Evolutionary conservation across 805 yeast species (phyloP), one percentile per base, ranked within the genome.

Genomic region (Zygosaccharomyces lentus): DNA sequence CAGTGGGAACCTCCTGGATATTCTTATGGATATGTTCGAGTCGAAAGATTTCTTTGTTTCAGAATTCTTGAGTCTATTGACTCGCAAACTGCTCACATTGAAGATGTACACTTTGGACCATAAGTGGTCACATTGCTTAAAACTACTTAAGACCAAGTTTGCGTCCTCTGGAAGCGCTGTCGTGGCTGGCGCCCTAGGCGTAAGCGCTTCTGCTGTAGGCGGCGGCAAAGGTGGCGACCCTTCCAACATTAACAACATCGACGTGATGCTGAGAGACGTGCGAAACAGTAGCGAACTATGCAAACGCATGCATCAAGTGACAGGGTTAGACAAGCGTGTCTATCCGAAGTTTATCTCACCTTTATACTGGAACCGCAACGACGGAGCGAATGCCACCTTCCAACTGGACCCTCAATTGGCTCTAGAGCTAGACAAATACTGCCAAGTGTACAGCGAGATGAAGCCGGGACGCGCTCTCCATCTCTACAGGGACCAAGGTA

Each of bases 211-310:
- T 17, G 10, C 34, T 27, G 34, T 41, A 19, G 44, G 32, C 15
- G 37, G 41, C 19, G 43, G 21, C 2, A 34, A 36, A 2, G 41
- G 29, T n/a, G 37, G 46, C 17, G 43, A 25, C 26, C 40, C 31
- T 3, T 36, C 60, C 2, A 51, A 53, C 29, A 48, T 90, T 53
- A 77, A 75, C 41, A 77, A 79, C 19, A 70, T 89, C 42, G 95
- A 87, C 57, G 87, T 91, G 7, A 93, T 93, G 98, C 71, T 89
- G 13, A 67, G 75, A 32, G 96, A 88, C 62, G 72, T 89, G 8
- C 59, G 68, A 15, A 78, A 77, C 23, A 83, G 95, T 54, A 68
- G 72, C 44, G 54, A 57, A 2, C 62, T 78, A 7, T 78, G 81
- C 52, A 46, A 49, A 3, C 47, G 57, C 5, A 65, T 78, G 13